Evolutionary conservation across 2,329 filamentous ascomycete genomes (phyloP).

Genomic region (Pseudonectria buxi): DNA sequence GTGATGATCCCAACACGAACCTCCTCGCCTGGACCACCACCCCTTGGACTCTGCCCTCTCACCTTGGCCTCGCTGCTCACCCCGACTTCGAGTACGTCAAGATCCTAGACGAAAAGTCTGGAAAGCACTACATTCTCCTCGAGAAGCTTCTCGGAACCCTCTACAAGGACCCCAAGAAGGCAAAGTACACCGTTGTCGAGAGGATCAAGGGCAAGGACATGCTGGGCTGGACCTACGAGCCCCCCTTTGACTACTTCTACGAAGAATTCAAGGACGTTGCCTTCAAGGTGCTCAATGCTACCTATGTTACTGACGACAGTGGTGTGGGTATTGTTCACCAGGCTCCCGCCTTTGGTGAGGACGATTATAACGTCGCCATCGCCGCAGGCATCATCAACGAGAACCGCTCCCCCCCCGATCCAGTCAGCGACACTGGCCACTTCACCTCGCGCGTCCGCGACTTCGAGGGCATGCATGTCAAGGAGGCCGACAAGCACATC

Average conservation of each 20-base stretch:
- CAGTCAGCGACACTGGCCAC: conserved; percentile 75
- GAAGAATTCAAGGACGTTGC: conserved; percentile 80
- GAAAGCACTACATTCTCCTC: conserved; percentile 78
- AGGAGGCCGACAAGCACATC: conserved; percentile 86
- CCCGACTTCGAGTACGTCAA: conserved; percentile 84
- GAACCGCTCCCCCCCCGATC: conserved; percentile 75
- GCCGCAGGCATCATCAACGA: conserved; percentile 72
- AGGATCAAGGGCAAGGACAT: conserved; percentile 79
- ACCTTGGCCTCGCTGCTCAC: conserved; percentile 69
- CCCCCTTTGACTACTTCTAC: conserved; percentile 83
- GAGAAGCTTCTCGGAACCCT: conserved; percentile 74
- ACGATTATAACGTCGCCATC: conserved; percentile 83
- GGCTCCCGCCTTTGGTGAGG: conserved; percentile 87
- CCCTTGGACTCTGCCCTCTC: conserved; percentile 76
- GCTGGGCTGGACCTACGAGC: conserved; percentile 82
- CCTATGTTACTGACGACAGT: conserved; percentile 81
- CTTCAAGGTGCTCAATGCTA: conserved; percentile 76
- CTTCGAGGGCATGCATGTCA: conserved; percentile 83
- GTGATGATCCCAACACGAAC: conserved; percentile 67
- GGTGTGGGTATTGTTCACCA: conserved; percentile 95
- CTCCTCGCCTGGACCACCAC: conserved; percentile 88
- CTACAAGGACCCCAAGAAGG: conserved; percentile 94
- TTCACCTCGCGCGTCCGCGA: conserved; percentile 73
- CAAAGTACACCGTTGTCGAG: conserved; percentile 77
- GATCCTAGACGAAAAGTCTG: conserved; percentile 73